Evolutionary conservation across 148 eudicot species (phyloP), one percentile per base, ranked within the genome.

Genomic region (Rhododendron griersonianum): DNA sequence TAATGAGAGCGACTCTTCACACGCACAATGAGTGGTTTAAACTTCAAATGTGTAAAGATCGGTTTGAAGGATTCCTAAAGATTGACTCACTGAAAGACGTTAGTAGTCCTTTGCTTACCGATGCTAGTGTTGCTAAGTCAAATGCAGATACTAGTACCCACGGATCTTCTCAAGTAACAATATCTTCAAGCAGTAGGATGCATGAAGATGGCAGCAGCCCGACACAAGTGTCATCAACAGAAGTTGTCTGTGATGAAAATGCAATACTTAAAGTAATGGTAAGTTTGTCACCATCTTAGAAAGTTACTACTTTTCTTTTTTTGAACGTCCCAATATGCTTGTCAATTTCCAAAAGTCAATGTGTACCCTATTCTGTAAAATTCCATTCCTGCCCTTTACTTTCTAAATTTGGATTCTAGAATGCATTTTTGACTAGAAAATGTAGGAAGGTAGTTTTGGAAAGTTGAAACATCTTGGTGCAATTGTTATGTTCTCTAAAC

Each of bases 261-360:
- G 95, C 98, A 48, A 92, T 95, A 45, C 91, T 95, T 13, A 95
- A 95, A 94, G 99, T 97, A 79, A 97, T 95, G 99, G 99, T 97
- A 89, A 92, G 98, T 90, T 75, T 18, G 69, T 76, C 39, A 33
- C 71, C 65, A 71, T 80, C 21, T 71, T 41, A 28, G 7, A 19
- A 39, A 21, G 10, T 21, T 50, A 35, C 7, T 16, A 25, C 25
- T 39, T 63, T 63, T 63, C 71, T n/a, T 28, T 63, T 21, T 63
- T n/a, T 63, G 11, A 28, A 63, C 50, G 35, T 57, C 63, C 35
- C 30, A 11, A 33, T 28, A 28, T 85, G 30, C 45, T 78, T 59
- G 35, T 37, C 37, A 65, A 28, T 69, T 69, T 69, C 35, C 75
- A 69, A 69, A 67, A 69, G 37, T 69, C 35, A 30, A 67, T 67